Base-by-base conservation (phyloP, 2,329 filamentous ascomycete genomes). In the Nannizziopsis arthrosporioides region DNA sequence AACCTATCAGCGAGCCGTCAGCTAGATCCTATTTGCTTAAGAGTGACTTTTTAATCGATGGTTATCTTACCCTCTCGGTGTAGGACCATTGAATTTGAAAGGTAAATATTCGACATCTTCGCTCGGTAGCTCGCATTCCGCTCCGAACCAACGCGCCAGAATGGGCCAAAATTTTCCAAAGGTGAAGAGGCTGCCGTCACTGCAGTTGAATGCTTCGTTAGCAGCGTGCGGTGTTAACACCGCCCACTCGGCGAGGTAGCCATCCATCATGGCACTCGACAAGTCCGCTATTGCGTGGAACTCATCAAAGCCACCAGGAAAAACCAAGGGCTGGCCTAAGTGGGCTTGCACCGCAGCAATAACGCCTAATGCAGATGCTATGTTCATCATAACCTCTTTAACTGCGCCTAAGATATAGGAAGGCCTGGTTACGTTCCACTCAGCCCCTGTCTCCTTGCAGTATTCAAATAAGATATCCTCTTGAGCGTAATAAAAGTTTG, bases 1-100 rank as follows among this genome's bases (percentile, higher is more conserved):
- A 69, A 76, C 3, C 71, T 54, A 36, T 17, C 43, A 51, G 37
- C n/a, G 15, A 5, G 6, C n/a, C 5, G 17, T 45, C 17, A 45
- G 43, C 34, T 8, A 37, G 8, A 8, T 37, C 12, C 6, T 7
- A 27, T 27, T 4, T 41, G 45, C 42, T 30, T 36, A 37, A 11
- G 35, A 32, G 37, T 53, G 15, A 42, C 46, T 35, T 48, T 38
- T 44, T 51, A 52, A 14, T 22, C 40, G 40, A 44, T 10, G 27
- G 39, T 30, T n/a, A 39, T 14, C 53, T 44, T 42, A 56, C 54
- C 53, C 54, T 47, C 53, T 50, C 35, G 54, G 54, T 42, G 52
- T 51, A 11, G 44, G 44, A 14, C 48, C 45, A 45, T 19, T 45
- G 49, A 14, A 45, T 46, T 35, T 42, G 46, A 30, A 49, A 31